Base-by-base conservation (phyloP, 805 yeast genomes). In the Wickerhamiella allomyrinae region DNA sequence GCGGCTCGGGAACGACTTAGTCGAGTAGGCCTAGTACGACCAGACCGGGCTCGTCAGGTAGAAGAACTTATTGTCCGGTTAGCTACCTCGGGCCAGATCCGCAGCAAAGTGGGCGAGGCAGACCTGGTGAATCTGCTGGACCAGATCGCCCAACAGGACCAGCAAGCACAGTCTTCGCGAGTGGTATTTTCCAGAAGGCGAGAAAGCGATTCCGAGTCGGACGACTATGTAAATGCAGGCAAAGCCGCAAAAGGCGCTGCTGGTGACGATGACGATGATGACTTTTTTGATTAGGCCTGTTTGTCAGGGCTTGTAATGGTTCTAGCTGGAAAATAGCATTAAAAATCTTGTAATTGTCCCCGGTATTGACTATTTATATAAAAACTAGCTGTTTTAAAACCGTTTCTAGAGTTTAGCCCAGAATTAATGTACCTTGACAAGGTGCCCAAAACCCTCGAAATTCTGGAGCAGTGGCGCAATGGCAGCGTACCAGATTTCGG, bases 41-140 rank as follows among this genome's bases (percentile, higher is more conserved):
- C 93, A 2, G 97, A 91, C 41, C 69, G 96, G 43, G 97, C 94
- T 1, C 71, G 73, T 40, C 82, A 86, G 56, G 96, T 86, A 11
- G 96, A 89, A 54, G 76, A 78, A 47, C 76, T 89, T 52, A 63
- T 89, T 36, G 62, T 80, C 21, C 74, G 77, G 51, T 62, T 89
- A 58, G 81, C 77, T 7, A 74, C 76, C 46, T 70, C 80, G 49
- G 96, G 96, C 2, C 84, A 80, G 46, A 63, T 89, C 27, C 66
- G 73, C 41, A 70, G 76, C 46, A 83, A 84, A 57, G 66, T 89
- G n/a, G 67, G 70, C 7, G 97, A 91, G 57, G 69, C 72, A 25
- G 95, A 86, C 49, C 71, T 89, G 41, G 94, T 86, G 23, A 78
- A 76, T 50, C 74, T 91, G 39, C 67, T 89, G 49, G 86, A 85